These are phyloP conservation scores for Calvatia gigantea DNA, from an alignment of 768 basidiomycete genomes.

Conservation along the genomic window DNA sequence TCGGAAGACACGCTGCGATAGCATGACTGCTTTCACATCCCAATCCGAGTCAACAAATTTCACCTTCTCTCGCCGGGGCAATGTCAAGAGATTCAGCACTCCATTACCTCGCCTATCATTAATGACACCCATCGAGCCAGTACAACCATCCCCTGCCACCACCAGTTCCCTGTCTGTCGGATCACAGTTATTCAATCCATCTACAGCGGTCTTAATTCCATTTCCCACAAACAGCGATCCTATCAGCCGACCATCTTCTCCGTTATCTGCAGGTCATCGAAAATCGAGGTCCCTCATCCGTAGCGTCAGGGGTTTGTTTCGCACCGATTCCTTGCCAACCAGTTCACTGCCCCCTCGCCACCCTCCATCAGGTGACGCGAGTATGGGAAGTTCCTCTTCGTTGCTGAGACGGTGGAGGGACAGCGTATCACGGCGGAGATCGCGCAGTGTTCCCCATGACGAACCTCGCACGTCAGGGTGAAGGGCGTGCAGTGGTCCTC, in stretches of 20 bases:
- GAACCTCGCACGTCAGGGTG: neutral
- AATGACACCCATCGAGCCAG: neutral
- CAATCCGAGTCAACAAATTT: slow-evolving; percentile 21
- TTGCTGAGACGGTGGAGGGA: slow-evolving; percentile 1
- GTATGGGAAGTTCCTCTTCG: neutral
- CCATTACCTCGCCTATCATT: slow-evolving; percentile 21
- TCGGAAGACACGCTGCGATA: slow-evolving; percentile 42
- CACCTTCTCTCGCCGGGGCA: slow-evolving; percentile 21
- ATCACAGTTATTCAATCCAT: neutral
- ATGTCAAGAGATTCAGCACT: slow-evolving; percentile 33
- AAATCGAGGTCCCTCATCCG: slow-evolving; percentile 47
- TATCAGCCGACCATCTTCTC: slow-evolving; percentile 3
- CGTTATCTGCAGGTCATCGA: slow-evolving; percentile 31
- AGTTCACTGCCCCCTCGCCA: neutral
- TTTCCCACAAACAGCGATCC: neutral
- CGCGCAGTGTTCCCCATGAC: slow-evolving; percentile 6
- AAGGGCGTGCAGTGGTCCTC: neutral
- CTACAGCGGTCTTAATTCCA: neutral
- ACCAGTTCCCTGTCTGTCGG: neutral
- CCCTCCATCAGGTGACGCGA: neutral
- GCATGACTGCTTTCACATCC: slow-evolving; percentile 28
- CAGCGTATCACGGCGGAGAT: slow-evolving; percentile 2
- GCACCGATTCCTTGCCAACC: slow-evolving; percentile 32
- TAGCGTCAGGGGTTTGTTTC: slow-evolving; percentile 60
- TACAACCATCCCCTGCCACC: slow-evolving; percentile 6